Evolutionary conservation across 192 early-diverging fungal genomes (phyloP), one percentile per base, ranked within the genome.

Genomic region (Coemansia biformis): DNA sequence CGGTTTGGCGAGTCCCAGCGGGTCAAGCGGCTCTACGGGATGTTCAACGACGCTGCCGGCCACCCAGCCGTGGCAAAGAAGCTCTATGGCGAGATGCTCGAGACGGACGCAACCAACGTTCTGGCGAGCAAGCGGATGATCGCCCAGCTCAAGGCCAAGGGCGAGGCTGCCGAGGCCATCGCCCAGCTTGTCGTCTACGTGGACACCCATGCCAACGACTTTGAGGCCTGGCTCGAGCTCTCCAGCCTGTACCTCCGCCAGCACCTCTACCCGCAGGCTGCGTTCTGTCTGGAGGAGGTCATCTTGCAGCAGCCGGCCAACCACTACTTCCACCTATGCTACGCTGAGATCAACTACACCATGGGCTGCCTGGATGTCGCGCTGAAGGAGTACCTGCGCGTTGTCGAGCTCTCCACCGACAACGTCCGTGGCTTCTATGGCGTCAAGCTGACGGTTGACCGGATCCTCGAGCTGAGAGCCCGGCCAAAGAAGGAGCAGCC

Each of bases 241-340:
- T 75, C 82, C 1, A 59, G 76, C 22, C 60, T 89, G 26, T 96
- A 98, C 58, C 59, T 93, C 16, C 57, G 46, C 6, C 70, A 82
- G 26, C 59, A 83, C 44, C 63, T 85, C 79, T 86, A 87, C 58
- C 61, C 81, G 51, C 90, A 93, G 70, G 93, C 95, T 5, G 84
- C 83, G 12, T 96, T 87, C 58, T 93, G 90, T 54, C 59, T 86
- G 37, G 95, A 98, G 62, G 95, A 98, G 65, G 59, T 90, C n/a
- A 76, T 98, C 39, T 45, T 98, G 48, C 78, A 90, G 35, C 82
- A 87, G 48, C 89, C 91, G n/a, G 70, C 78, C 43, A 89, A 91
- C 72, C 88, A 92, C 54, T 81, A 92, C 42, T 85, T 79, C 58
- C 83, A 92, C 44, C 76, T 91, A 26, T 87, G 90, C 39, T 92